phyloP scores from a whole-genome alignment of 1,139 yeast species.

The Diutina ranongensis region DNA sequence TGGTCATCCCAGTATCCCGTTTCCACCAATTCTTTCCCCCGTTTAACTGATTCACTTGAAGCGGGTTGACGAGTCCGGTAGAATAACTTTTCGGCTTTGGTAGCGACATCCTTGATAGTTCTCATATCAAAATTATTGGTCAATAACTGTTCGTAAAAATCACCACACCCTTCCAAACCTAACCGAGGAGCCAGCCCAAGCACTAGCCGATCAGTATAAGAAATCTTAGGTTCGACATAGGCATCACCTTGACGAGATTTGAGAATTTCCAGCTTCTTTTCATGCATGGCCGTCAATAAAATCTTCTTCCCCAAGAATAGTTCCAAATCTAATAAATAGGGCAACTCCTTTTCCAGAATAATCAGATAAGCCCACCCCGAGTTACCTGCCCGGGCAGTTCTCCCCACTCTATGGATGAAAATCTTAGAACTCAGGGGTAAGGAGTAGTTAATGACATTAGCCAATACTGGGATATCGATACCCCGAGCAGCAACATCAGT shows the following conservation, averaged over 20 bases:
- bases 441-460: conserved; percentile 74
- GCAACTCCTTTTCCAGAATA: conserved; percentile 74
- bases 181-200: conserved; percentile 74
- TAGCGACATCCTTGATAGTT: conserved; percentile 57
- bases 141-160: conserved; percentile 54
- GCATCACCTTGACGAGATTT: conserved; percentile 30
- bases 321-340: conserved; percentile 84
- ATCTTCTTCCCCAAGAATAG: conserved; percentile 80
- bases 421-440: conserved; percentile 74
- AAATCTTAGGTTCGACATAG: conserved; percentile 41
- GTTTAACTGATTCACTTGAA: conserved; percentile 69
- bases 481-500: conserved; percentile 93
- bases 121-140: conserved; percentile 59
- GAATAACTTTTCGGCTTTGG: conserved; percentile 80
- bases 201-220: conserved; percentile 68
- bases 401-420: conserved; percentile 12
- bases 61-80: conserved; percentile 81
- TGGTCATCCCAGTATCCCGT: conserved; percentile 80
- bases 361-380: conserved; percentile 96
- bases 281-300: conserved; percentile 57
- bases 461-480: conserved; percentile 86
- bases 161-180: conserved; percentile 61
- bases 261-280: conserved; percentile 42
- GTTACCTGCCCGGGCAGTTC: conserved; percentile 61
- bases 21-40: conserved; percentile 71